Conservation (phyloP, 306 rosid genomes). For the Astragalus membranaceus region DNA sequence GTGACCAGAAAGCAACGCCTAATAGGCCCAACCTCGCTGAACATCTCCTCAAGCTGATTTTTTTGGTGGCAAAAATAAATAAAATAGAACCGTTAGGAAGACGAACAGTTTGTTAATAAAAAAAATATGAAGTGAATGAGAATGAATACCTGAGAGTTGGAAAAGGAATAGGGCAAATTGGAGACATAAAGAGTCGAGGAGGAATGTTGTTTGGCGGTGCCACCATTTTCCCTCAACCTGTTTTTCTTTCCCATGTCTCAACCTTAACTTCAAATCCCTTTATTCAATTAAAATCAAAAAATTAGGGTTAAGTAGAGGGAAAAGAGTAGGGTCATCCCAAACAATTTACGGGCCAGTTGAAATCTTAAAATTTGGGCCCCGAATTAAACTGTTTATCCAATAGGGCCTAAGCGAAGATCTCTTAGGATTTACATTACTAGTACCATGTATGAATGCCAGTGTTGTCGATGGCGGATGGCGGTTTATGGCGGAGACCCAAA, state of each 20-base stretch:
- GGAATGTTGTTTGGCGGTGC: slow-evolving; percentile 26
- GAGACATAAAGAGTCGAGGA: slow-evolving; percentile 61
- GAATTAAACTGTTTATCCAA: too few relatives aligned
- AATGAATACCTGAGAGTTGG: slow-evolving; percentile 58
- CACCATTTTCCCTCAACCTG: slow-evolving; percentile 40
- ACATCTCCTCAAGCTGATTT: slow-evolving; percentile 72
- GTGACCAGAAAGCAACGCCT: slow-evolving; percentile 87
- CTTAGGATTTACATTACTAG: too few relatives aligned
- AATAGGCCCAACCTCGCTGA: slow-evolving; percentile 83
- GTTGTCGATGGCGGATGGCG: too few relatives aligned
- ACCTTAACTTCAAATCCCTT: too few relatives aligned
- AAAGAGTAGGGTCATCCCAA: too few relatives aligned
- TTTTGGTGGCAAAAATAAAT: background rate
- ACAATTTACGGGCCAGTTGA: too few relatives aligned
- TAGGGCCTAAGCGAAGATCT: too few relatives aligned
- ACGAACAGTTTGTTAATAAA: background rate
- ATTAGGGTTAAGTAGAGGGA: too few relatives aligned
- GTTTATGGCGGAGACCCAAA: too few relatives aligned
- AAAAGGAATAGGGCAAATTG: slow-evolving; percentile 70
- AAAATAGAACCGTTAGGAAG: background rate
- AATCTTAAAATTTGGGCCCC: too few relatives aligned
- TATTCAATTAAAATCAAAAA: too few relatives aligned
- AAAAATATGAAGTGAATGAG: background rate
- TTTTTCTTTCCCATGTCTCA: slow-evolving; percentile 85
- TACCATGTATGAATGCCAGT: too few relatives aligned